phyloP scores from a whole-genome alignment of 257 asterid species.

The Linaria vulgaris region DNA sequence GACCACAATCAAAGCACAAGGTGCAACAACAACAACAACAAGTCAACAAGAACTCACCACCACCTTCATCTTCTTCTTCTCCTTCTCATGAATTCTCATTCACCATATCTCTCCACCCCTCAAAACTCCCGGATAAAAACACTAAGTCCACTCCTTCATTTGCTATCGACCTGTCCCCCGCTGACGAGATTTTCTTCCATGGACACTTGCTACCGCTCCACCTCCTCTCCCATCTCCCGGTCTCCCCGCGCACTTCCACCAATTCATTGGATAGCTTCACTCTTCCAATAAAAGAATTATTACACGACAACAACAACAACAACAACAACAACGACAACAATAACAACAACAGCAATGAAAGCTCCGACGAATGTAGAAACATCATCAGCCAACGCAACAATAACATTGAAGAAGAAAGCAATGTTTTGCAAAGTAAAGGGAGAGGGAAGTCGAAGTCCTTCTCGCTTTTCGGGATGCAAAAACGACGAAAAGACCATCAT shows the following conservation, averaged over 20 bases:
- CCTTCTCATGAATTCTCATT: conserved; percentile 93
- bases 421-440: conserved; percentile 22
- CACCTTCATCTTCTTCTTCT: conserved; percentile 67
- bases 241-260: conserved; percentile 71
- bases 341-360: background rate
- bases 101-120: conserved; percentile 60
- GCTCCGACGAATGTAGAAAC: background rate
- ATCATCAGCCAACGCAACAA: no score
- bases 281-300: conserved; percentile 48
- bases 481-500: conserved; percentile 42
- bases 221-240: conserved; percentile 63
- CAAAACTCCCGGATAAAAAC: conserved; percentile 24
- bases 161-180: conserved; percentile 85
- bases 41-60: conserved; percentile 9
- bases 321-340: background rate
- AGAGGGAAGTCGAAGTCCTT: conserved; percentile 57
- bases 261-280: conserved; percentile 62
- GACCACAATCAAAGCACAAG: conserved; percentile 27
- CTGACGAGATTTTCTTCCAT: conserved; percentile 87
- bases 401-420: background rate
- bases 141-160: conserved; percentile 35
- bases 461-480: conserved; percentile 51
- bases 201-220: conserved; percentile 96
- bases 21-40: conserved; percentile 20
- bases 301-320: conserved; percentile 17